Percentiles rank a stretch among this genome's conserved stretches.
Evolutionary conservation across 805 yeast species (phyloP).

Genomic region (Blastobotrys robertii): DNA sequence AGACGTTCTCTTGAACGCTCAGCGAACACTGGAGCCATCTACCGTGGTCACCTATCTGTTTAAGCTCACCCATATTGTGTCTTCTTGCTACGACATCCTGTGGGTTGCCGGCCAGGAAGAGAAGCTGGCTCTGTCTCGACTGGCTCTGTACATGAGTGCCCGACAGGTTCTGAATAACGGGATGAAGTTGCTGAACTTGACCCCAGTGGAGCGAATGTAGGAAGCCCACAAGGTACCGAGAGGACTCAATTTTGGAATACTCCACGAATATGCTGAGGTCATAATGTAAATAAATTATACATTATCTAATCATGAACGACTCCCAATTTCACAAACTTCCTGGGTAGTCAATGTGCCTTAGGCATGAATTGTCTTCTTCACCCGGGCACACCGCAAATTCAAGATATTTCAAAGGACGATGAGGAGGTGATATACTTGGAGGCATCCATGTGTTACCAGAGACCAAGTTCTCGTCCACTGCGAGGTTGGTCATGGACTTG

Average conservation of each 20-base stretch:
- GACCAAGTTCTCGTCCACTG: too few species aligned
- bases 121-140: conserved; percentile 79
- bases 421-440: too few species aligned
- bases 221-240: too few species aligned
- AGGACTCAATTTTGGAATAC: too few species aligned
- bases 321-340: too few species aligned
- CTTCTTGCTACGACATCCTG: conserved; percentile 89
- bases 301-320: background rate
- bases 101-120: conserved; percentile 96
- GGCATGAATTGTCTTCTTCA: background rate
- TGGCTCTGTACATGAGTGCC: conserved; percentile 84
- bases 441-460: too few species aligned
- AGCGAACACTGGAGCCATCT: conserved; percentile 81
- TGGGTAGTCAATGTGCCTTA: too few species aligned
- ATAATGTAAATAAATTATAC: background rate
- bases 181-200: conserved; percentile 78
- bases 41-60: conserved; percentile 90
- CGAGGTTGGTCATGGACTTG: too few species aligned
- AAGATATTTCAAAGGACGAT: background rate
- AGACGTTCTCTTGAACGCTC: conserved; percentile 74
- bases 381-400: background rate
- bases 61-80: conserved; percentile 84
- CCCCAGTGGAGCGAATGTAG: conserved; percentile 98
- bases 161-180: conserved; percentile 86
- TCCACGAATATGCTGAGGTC: too few species aligned